A percentile compares a stretch with the other conserved stretches of the same genome.
Evolutionary conservation across 139 green algal genomes (phyloP).

Genomic region (Nannochloris sp.): DNA sequence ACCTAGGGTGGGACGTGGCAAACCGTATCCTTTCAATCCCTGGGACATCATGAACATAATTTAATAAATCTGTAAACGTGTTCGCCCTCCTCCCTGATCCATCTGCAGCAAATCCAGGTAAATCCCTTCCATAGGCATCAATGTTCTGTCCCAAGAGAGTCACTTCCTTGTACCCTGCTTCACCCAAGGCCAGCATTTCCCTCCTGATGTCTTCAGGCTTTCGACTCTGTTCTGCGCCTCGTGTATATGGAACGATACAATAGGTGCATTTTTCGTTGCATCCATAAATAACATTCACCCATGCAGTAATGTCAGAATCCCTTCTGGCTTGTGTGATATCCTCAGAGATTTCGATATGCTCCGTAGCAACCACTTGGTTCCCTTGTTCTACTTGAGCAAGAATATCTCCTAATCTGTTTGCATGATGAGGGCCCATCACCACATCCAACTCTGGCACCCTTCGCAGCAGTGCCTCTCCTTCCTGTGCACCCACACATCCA

Average conservation of each 20-base stretch:
- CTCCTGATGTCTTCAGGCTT: slow-evolving; percentile 47
- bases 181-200: slow-evolving; percentile 78
- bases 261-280: slow-evolving; percentile 98
- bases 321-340: slow-evolving; percentile 79
- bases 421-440: slow-evolving; percentile 96
- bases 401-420: slow-evolving; percentile 76
- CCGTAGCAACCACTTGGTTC: slow-evolving; percentile 63
- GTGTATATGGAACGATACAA: slow-evolving; percentile 92
- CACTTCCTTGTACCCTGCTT: slow-evolving; percentile 92
- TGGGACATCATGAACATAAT: slow-evolving; percentile 73
- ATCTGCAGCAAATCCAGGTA: slow-evolving; percentile 73
- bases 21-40: slow-evolving; percentile 94
- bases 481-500: slow-evolving; percentile 86
- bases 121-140: slow-evolving; percentile 89
- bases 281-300: slow-evolving; percentile 98
- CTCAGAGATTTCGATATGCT: slow-evolving; percentile 76
- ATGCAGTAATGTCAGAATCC: slow-evolving; percentile 81
- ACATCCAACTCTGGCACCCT: slow-evolving; percentile 94
- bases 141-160: slow-evolving; percentile 97
- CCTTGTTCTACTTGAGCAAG: slow-evolving; percentile 69
- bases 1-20: slow-evolving; percentile 85
- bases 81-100: slow-evolving; percentile 65
- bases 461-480: slow-evolving; percentile 78
- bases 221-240: slow-evolving; percentile 88
- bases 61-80: slow-evolving; percentile 92